Evolutionary conservation across 2,329 filamentous ascomycete species (phyloP).

Genomic region (Chaetomiaceae sp.): DNA sequence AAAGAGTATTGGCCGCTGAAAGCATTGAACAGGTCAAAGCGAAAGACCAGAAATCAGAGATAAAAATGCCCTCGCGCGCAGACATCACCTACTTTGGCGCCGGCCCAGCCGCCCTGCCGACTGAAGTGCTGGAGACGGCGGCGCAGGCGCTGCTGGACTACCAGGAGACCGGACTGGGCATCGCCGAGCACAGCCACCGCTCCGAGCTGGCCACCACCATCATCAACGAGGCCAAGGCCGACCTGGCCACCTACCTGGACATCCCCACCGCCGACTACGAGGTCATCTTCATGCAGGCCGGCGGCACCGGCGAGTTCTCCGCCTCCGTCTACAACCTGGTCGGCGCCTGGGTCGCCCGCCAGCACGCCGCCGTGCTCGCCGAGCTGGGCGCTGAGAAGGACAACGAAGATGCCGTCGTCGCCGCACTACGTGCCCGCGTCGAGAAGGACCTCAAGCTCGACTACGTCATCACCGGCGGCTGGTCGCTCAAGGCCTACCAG

Average conservation of each 20-base stretch:
- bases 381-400: slow-evolving; percentile 42
- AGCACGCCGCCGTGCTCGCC: slow-evolving; percentile 53
- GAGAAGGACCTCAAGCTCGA: slow-evolving; percentile 71
- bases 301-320: slow-evolving; percentile 80
- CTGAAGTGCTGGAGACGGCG: slow-evolving; percentile 69
- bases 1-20: not conserved
- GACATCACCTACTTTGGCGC: slow-evolving; percentile 85
- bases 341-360: slow-evolving; percentile 70
- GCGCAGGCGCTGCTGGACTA: slow-evolving; percentile 75
- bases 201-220: slow-evolving; percentile 72
- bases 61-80: slow-evolving; percentile 60
- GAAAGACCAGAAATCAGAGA: not conserved
- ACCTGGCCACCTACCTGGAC: slow-evolving; percentile 67
- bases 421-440: slow-evolving; percentile 57
- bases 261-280: slow-evolving; percentile 77
- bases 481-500: slow-evolving; percentile 82
- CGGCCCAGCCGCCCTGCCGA: slow-evolving; percentile 81
- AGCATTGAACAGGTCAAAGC: not conserved
- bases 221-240: slow-evolving; percentile 69
- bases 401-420: slow-evolving; percentile 49
- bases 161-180: slow-evolving; percentile 71
- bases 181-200: slow-evolving; percentile 87
- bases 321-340: slow-evolving; percentile 80
- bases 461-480: slow-evolving; percentile 85
- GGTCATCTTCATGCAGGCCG: slow-evolving; percentile 79